These are phyloP conservation scores for Teratosphaeria epicoccoides DNA, from an alignment of 2,329 filamentous ascomycete species.

Conservation along the genomic window DNA sequence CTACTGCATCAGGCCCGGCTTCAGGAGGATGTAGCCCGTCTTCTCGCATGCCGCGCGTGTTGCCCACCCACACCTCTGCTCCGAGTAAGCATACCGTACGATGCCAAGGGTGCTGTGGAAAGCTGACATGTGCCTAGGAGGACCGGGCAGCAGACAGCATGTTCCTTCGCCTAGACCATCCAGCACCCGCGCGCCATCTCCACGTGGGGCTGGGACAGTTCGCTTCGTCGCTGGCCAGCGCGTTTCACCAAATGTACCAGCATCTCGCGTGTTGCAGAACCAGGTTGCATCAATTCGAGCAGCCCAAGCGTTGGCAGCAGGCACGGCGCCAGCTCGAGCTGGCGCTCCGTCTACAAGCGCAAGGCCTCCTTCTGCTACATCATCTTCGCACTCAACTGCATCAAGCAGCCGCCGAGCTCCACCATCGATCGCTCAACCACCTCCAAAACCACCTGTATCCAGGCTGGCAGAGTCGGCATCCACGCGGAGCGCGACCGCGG, in stretches of 20 bases:
- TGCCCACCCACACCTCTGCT: not conserved
- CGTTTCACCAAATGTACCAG: not conserved
- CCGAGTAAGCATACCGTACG: not conserved
- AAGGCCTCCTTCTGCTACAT: not conserved
- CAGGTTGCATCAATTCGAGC: not conserved
- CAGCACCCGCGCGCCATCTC: constrained; percentile 2
- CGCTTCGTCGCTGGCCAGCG: constrained; percentile 1
- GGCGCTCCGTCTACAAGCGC: not conserved
- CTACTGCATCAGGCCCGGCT: not conserved
- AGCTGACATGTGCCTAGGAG: not conserved
- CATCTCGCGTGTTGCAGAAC: not conserved
- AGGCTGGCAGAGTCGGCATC: not conserved
- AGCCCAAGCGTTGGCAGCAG: not conserved
- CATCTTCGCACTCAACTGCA: not conserved
- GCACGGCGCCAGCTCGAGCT: not conserved
- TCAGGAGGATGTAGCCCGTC: not conserved
- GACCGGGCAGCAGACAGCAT: not conserved
- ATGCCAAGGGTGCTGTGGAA: not conserved
- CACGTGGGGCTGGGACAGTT: constrained; percentile 3
- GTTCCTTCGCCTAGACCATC: not conserved
- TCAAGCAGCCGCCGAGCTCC: not conserved
- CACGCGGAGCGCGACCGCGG: not conserved
- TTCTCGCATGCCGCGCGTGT: not conserved
- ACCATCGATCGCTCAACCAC: not conserved
- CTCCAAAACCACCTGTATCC: not conserved